These are phyloP conservation scores for Wickerhamomyces silvicola DNA, from an alignment of 805 yeast species.

Conservation along the genomic window DNA sequence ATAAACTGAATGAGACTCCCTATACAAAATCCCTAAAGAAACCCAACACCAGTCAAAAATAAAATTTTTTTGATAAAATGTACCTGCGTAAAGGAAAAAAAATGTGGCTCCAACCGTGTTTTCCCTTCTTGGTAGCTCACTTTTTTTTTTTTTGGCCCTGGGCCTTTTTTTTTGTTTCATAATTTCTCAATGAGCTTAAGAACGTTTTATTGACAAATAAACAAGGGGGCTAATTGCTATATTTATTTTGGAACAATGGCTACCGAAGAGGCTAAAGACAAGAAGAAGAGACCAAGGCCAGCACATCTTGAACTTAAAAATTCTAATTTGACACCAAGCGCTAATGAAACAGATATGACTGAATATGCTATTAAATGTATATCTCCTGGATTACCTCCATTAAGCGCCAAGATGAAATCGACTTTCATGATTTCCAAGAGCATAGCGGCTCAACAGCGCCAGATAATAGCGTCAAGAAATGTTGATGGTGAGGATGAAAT, in stretches of 20 bases:
- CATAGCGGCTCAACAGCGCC: constrained; percentile 24
- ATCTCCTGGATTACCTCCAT: constrained; percentile 24
- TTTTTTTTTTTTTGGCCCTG: too few relatives aligned
- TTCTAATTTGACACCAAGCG: constrained; percentile 8
- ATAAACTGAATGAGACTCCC: too few relatives aligned
- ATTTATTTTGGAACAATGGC: neutral
- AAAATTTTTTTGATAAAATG: too few relatives aligned
- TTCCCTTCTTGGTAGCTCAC: too few relatives aligned
- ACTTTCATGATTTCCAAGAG: constrained; percentile 20
- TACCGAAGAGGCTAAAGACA: constrained; percentile 3
- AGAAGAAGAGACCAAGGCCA: constrained; percentile 24
- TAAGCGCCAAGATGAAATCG: constrained; percentile 22
- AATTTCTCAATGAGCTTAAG: too few relatives aligned
- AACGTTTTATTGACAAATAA: neutral
- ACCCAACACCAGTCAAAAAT: too few relatives aligned
- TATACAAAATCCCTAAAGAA: too few relatives aligned
- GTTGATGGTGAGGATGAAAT: constrained; percentile 1
- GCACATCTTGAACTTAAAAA: constrained; percentile 15
- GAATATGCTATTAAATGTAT: constrained; percentile 22
- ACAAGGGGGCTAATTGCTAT: neutral
- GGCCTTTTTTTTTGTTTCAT: too few relatives aligned
- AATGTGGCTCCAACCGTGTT: too few relatives aligned
- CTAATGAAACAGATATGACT: constrained; percentile 11
- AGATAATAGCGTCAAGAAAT: constrained; percentile 20
- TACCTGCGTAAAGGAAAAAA: too few relatives aligned